Base-by-base conservation (phyloP, 768 basidiomycete genomes). In the Nevesoporus exiguus region DNA sequence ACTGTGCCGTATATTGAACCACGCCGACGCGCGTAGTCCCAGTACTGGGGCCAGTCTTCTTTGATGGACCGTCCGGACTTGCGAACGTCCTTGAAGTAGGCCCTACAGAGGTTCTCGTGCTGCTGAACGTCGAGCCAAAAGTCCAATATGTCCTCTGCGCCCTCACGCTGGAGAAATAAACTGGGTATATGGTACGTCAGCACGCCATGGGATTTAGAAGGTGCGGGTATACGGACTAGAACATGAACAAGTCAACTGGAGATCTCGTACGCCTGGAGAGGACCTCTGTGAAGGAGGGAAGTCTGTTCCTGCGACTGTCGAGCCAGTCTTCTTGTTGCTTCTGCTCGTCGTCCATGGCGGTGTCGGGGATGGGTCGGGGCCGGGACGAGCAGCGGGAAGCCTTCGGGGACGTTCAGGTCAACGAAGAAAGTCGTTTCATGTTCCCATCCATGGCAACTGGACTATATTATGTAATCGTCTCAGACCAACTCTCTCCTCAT, bases 81-180 rank as follows among this genome's bases (percentile, higher is more conserved):
- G 66, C 91, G 88, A 49, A 99, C 85, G 71, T 98, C 97, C 78
- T 98, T 97, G 83, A 99, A 98, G 73, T 98, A 98, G 8, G 96
- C 97, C 56, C 95, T 83, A 71, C 96, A 98, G 31, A 99, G 84
- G 68, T 98, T 98, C 75, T 98, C 97, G 70, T 99, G 97, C 73
- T 98, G 97, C 63, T 97, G 94, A 7, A 98, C 97, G 69, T 99
- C 97, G 27, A 99, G 82, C 95, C 96, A 98, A 65, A 98, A 98
- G 70, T 99, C 97, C 42, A 99, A 75, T 46, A 94, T 90, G 70
- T 99, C 97, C 68, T 98, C 96, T 51, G 92, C 85, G 24, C 93
- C 91, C 73, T 99, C 96, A 33, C 93, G 84, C 69, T 98, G 96
- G 33, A 99, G 77, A 71, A 98, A 98, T 56, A 98, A 81, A 73